Conservation (phyloP, 768 basidiomycete species). For the Baorangia bicolor region DNA sequence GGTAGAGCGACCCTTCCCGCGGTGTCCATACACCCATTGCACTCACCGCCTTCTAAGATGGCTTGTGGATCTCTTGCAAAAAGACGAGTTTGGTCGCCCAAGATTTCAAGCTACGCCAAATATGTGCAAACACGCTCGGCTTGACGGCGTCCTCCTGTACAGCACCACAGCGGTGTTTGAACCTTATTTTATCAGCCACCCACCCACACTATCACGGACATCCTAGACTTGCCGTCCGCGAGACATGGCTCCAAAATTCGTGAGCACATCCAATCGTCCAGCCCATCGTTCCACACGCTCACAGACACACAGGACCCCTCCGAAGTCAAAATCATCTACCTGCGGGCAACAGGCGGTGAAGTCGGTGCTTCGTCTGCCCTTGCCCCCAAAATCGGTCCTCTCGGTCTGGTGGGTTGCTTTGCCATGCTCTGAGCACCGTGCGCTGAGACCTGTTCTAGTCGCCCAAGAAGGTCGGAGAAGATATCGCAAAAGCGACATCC, state of each 20-base stretch:
- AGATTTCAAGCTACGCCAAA: constrained; percentile 29
- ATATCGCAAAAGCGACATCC: constrained; percentile 98
- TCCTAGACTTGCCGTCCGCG: constrained; percentile 13
- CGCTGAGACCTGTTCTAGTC: constrained; percentile 55
- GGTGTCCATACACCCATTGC: constrained; percentile 81
- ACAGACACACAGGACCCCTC: constrained; percentile 77
- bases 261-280: constrained; percentile 32
- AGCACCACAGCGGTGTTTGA: constrained; percentile 52
- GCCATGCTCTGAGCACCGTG: background rate
- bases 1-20: constrained; percentile 78
- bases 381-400: constrained; percentile 99
- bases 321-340: constrained; percentile 99
- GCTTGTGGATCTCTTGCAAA: constrained; percentile 20
- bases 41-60: constrained; percentile 36
- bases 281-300: background rate
- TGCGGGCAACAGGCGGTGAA: constrained; percentile 98
- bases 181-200: constrained; percentile 48
- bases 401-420: constrained; percentile 81
- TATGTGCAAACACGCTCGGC: constrained; percentile 35
- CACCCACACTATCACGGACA: constrained; percentile 2
- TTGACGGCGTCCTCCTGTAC: constrained; percentile 44
- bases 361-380: constrained; percentile 98
- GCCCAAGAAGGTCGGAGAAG: constrained; percentile 99
- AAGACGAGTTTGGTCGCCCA: background rate
- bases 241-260: constrained; percentile 80